Evolutionary conservation across 139 green algal species (phyloP).

Genomic region (Choricystis sp.): DNA sequence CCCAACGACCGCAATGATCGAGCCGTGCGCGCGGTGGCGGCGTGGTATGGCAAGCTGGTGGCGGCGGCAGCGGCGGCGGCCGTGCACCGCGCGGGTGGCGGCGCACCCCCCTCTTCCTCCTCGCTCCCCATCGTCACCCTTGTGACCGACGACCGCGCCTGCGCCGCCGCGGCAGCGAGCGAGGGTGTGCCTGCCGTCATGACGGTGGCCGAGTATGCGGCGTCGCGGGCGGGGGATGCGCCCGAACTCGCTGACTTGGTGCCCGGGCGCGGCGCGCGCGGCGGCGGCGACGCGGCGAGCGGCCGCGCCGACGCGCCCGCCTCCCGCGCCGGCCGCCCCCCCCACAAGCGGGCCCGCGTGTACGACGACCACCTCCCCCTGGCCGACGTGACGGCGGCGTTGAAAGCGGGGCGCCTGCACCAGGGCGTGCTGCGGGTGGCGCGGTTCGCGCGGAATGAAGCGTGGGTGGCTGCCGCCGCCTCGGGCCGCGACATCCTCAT

Average conservation of each 20-base stretch:
- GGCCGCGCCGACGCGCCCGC: not conserved
- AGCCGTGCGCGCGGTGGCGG: conserved; percentile 71
- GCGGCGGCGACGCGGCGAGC: conserved; percentile 5
- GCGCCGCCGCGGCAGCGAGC: conserved; percentile 39
- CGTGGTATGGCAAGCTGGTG: conserved; percentile 42
- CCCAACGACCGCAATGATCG: conserved; percentile 97
- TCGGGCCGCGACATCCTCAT: conserved; percentile 65
- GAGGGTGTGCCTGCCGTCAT: conserved; percentile 45
- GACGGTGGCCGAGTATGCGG: conserved; percentile 8
- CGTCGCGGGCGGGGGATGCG: conserved; percentile 9
- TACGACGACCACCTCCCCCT: conserved; percentile 61
- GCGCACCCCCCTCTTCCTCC: too few relatives aligned
- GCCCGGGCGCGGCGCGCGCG: conserved; percentile 8
- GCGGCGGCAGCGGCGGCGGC: conserved; percentile 14
- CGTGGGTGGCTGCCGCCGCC: conserved; percentile 42
- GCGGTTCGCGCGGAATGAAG: conserved; percentile 36
- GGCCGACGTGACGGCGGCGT: conserved; percentile 47
- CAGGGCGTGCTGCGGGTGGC: conserved; percentile 32
- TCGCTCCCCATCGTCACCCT: too few relatives aligned
- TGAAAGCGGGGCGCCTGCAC: conserved; percentile 62
- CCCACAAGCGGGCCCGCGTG: conserved; percentile 19
- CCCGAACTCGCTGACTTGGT: conserved; percentile 56
- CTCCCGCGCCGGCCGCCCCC: not conserved
- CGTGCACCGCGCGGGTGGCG: conserved; percentile 3
- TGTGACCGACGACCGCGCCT: conserved; percentile 78